Base-by-base conservation (phyloP, 139 green algal genomes). In the Gonium pectorale region DNA sequence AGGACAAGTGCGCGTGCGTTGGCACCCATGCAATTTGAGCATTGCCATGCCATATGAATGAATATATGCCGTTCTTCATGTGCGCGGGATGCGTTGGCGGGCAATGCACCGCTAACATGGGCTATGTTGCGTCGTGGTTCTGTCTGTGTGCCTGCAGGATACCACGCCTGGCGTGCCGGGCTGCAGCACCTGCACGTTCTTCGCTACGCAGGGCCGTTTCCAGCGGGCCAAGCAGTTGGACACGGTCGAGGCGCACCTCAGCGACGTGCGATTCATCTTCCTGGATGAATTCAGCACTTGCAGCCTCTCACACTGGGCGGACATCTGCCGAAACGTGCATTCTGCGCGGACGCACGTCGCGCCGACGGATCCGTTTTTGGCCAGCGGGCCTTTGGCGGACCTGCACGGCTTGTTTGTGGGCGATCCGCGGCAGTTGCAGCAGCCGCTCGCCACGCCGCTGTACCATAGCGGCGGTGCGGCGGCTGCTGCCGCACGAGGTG, bases 251-350 rank as follows among this genome's bases (percentile, higher is more conserved):
- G 22, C 22, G 5, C 35, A 74, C 41, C 67, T 74, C 24, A 35
- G 26, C 41, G 40, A 40, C 67, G 40, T 37, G 11, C 67, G 67
- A 5, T 38, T 74, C 67, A 74, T 74, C 67, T 29, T 74, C 40
- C 19, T 74, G 40, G 67, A 74, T 40, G 67, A 74, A 40, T 74
- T 74, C 67, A 74, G 67, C 67, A 74, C 67, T 22, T 59, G 67
- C 41, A 37, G 67, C 40, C 24, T 54, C 13, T 2, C 40, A 22
- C 67, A 74, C 67, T 37, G 37, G 22, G 67, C 40, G 7, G 21
- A 9, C 40, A 74, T 74, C 67, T 74, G 40, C 67, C 21, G 37
- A 2, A 33, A 74, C 22, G 40, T 74, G 22, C 26, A 37, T 22
- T 26, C 27, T 17, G 67, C 40, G 26, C 67, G 67, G 6, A 11